Base-by-base conservation (phyloP, 1,284 basidiomycete genomes). In the Ganoderma resinaceum region DNA sequence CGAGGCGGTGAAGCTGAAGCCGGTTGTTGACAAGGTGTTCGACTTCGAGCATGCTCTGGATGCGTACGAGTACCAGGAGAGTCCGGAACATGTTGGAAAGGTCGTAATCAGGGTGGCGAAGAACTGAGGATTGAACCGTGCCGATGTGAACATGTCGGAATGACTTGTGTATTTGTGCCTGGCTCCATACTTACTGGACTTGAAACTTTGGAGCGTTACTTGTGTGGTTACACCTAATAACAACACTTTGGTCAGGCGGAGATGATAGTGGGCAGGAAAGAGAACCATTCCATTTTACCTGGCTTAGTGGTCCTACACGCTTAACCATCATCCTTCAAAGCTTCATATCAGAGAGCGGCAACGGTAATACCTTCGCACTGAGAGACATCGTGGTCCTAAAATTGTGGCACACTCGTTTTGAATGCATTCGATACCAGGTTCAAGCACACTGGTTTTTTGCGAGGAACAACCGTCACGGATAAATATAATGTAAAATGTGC, bases 1-100 rank as follows among this genome's bases (percentile, higher is more conserved):
- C 60, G 73, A 73, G 42, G 76, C 77, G 14, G 76, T 77, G 66
- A 33, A 55, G 52, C 74, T 84, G 52, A 74, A 74, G 67, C 82
- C 82, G 0, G 72, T 81, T 43, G 76, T 84, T 40, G 82, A 84
- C 76, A 81, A 79, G 70, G 80, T 83, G 2, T 84, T 85, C 71
- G 61, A 67, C 31, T 84, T 83, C 70, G 80, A 83, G 33, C 72
- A 84, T 63, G 73, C 75, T 3, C 70, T 73, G 26, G 76, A 81
- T 67, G 83, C 83, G 33, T 81, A 81, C 69, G 78, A 77, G 66
- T 80, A 82, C 72, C 77, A 80, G 57, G 74, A 74, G 26, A 77
- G 76, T 42, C 78, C 79, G 72, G 73, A 78, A 66, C 80, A 81
- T 63, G 73, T 81, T n/a, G 81, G 81, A 14, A 62, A 62, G 61